Percentiles rank a stretch among this genome's conserved stretches.
Evolutionary conservation across 1,284 basidiomycete species (phyloP).

Genomic region (Fomitopsis pinicola): DNA sequence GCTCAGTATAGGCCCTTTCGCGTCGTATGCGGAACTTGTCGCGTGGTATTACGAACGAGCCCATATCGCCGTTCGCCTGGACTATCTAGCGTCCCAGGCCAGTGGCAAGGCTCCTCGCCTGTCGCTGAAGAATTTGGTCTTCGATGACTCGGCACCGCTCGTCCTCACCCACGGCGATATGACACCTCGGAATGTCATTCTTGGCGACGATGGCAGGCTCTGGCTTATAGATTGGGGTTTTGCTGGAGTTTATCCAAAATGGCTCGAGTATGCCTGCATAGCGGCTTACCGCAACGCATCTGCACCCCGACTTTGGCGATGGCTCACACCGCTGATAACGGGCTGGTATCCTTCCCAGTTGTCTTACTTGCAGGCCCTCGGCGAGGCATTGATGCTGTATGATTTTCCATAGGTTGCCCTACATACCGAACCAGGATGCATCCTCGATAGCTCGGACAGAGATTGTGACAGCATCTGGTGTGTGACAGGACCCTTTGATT

Average conservation of each 20-base stretch:
- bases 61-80: background rate
- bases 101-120: background rate
- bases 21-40: conserved; percentile 6
- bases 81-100: background rate
- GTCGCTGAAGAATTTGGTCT: background rate
- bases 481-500: background rate
- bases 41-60: conserved; percentile 10
- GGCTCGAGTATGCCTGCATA: conserved; percentile 15
- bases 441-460: background rate
- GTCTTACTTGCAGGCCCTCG: background rate
- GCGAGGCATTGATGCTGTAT: background rate
- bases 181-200: conserved; percentile 20
- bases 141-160: conserved; percentile 23
- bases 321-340: conserved; percentile 4
- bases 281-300: background rate
- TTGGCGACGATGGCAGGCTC: conserved; percentile 21
- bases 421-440: no score
- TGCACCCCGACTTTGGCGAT: conserved; percentile 1
- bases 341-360: background rate
- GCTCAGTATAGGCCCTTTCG: conserved; percentile 10
- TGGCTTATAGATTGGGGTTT: conserved; percentile 27
- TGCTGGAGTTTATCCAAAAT: conserved; percentile 25
- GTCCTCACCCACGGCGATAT: conserved; percentile 26
- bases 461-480: no score
- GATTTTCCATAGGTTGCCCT: background rate